Percentiles rank a stretch among this genome's conserved stretches.
phyloP scores from a whole-genome alignment of 768 basidiomycete species.

The Kwoniella sp. region DNA sequence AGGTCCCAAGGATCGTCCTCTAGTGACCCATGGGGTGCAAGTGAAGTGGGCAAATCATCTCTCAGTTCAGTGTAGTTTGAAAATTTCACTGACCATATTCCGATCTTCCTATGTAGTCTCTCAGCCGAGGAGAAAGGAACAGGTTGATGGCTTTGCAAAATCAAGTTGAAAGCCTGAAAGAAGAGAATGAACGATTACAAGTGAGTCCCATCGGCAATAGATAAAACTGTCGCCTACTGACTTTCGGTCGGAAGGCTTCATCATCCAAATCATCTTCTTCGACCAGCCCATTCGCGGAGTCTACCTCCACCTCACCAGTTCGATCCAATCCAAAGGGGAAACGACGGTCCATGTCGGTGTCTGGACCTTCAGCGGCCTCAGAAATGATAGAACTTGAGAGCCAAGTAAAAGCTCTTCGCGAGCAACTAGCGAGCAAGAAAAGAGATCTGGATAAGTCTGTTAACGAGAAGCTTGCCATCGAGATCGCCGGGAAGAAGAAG shows the following conservation, averaged over 20 bases:
- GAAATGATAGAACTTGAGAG: slow-evolving; percentile 20
- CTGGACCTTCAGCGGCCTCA: slow-evolving; percentile 21
- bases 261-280: slow-evolving; percentile 10
- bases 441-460: slow-evolving; percentile 47
- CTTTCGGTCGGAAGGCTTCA: background rate
- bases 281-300: background rate
- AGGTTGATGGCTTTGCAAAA: slow-evolving; percentile 37
- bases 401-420: slow-evolving; percentile 41
- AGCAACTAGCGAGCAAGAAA: slow-evolving; percentile 36
- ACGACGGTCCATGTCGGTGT: slow-evolving; percentile 29
- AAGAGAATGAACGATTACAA: slow-evolving; percentile 35
- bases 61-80: background rate
- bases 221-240: background rate
- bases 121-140: slow-evolving; percentile 28
- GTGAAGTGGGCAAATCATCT: slow-evolving; percentile 17
- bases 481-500: slow-evolving; percentile 40
- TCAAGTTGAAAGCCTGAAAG: slow-evolving; percentile 26
- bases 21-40: slow-evolving; percentile 9
- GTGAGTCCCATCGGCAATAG: slow-evolving; percentile 8
- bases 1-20: slow-evolving; percentile 23
- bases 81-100: too few relatives aligned
- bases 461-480: slow-evolving; percentile 52
- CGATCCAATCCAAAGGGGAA: slow-evolving; percentile 22
- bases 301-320: slow-evolving; percentile 15
- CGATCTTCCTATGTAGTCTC: slow-evolving; percentile 3